A percentile compares a stretch with the other conserved stretches of the same genome.
These are phyloP conservation scores for Aureobasidium leucospermi DNA, from an alignment of 2,329 filamentous ascomycete species.

Conservation along the genomic window DNA sequence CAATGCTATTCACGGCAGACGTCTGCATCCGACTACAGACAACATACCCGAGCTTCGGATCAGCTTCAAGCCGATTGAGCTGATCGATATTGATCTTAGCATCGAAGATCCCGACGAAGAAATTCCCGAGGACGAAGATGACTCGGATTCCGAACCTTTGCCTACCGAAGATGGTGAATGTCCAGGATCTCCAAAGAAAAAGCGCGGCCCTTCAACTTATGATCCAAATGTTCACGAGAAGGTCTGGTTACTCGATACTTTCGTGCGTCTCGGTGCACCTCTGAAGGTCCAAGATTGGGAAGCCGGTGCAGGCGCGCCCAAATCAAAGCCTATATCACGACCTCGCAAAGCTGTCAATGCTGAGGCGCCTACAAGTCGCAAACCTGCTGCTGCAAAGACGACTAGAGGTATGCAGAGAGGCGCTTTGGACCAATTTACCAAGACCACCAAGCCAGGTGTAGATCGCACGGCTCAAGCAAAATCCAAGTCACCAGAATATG, in stretches of 20 bases:
- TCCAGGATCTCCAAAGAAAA: constrained; percentile 35
- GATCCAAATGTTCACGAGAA: constrained; percentile 60
- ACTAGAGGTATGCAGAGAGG: constrained; percentile 17
- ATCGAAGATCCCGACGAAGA: constrained; percentile 68
- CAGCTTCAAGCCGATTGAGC: constrained; percentile 64
- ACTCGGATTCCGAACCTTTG: constrained; percentile 23
- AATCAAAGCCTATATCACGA: neutral
- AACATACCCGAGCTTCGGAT: constrained; percentile 69
- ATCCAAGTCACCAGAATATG: neutral
- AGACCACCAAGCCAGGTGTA: constrained; percentile 16
- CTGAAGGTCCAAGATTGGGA: constrained; percentile 61
- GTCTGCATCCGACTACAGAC: constrained; percentile 68
- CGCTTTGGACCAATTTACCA: constrained; percentile 18
- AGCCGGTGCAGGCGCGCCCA: constrained; percentile 21
- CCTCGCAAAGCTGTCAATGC: neutral
- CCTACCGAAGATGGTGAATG: constrained; percentile 27
- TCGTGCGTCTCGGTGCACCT: constrained; percentile 59
- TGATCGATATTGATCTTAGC: constrained; percentile 71
- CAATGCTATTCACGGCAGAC: constrained; percentile 57
- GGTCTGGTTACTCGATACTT: constrained; percentile 60
- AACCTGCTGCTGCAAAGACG: constrained; percentile 2
- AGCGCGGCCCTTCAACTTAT: constrained; percentile 43
- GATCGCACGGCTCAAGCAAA: neutral
- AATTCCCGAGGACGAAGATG: constrained; percentile 34
- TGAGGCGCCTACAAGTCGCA: constrained; percentile 4